Base-by-base conservation (phyloP, 768 basidiomycete genomes). In the Infundibulicybe gibba region DNA sequence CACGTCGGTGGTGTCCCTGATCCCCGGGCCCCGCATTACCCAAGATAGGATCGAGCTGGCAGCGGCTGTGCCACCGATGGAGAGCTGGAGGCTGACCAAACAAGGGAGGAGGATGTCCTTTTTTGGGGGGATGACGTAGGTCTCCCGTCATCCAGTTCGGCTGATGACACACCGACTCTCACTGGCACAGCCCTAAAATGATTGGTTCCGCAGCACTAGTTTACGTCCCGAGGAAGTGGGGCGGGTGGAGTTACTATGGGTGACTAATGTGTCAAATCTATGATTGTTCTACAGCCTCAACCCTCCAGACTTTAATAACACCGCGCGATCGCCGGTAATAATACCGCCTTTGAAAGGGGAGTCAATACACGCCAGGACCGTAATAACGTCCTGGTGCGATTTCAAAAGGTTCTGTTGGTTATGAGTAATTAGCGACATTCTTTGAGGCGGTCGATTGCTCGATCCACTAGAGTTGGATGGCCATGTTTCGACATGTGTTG, bases 271-370 rank as follows among this genome's bases (percentile, higher is more conserved):
- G 48, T 47, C 34, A 34, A 50, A 21, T 37, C 30, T 10, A 32
- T 51, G 25, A 37, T 46, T 54, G 67, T 30, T 78, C 77, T 3
- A 70, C 62, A 39, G 68, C 58, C 16, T 90, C 88, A 16, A 89
- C 78, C 48, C 84, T 75, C 87, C 88, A 98, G 0, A 97, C 87
- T 63, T 97, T 97, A 53, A 98, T 77, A 15, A 85, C 83, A 3
- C 97, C 16, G 85, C 76, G 40, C 91, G 76, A 62, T 98, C 95
- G 2, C 89, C 95, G 52, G 87, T 93, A n/a, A 97, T 79, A 40
- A 97, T 78, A 1, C 92, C 90, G 19, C 92, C 93, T 45, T 90
- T 79, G 67, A 97, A 97, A 1, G 95, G 93, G 1, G 94, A 86
- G 53, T 97, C 92, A 44, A 99, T 83, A 52, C 87, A 89, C 0